Percentiles rank a stretch among this genome's conserved stretches.
Evolutionary conservation across 208 protist species (phyloP).

Genomic region (Acanthamoeba sp.): DNA sequence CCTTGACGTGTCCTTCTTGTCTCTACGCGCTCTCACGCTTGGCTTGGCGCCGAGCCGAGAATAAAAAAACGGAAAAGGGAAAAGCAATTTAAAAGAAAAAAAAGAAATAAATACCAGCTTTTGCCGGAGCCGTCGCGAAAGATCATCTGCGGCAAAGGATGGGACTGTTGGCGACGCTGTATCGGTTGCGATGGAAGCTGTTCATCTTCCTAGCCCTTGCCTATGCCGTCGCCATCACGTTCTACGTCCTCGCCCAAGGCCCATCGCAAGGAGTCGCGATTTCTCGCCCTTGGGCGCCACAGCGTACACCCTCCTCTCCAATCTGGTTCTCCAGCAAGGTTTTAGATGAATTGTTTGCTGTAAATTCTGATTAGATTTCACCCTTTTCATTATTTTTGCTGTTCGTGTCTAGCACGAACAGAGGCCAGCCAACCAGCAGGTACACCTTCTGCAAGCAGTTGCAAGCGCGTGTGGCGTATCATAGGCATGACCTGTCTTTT

Average conservation of each 20-base stretch:
- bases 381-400: too few species aligned
- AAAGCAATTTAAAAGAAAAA: too few species aligned
- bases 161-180: neutral
- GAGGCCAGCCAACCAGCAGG: too few species aligned
- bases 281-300: neutral
- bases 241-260: neutral
- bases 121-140: too few species aligned
- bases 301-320: neutral
- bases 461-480: too few species aligned
- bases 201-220: neutral
- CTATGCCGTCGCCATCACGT: neutral
- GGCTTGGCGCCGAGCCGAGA: neutral
- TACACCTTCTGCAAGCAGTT: too few species aligned
- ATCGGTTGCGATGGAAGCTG: constrained; percentile 9
- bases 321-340: neutral
- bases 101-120: too few species aligned
- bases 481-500: too few species aligned
- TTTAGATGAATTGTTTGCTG: neutral
- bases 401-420: too few species aligned
- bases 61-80: too few species aligned
- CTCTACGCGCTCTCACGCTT: neutral
- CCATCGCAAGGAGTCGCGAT: neutral
- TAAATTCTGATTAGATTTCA: too few species aligned
- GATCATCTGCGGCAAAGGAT: too few species aligned
- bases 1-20: neutral